Conservation (phyloP, 1,284 basidiomycete genomes). For the Trichosporon sp. region DNA sequence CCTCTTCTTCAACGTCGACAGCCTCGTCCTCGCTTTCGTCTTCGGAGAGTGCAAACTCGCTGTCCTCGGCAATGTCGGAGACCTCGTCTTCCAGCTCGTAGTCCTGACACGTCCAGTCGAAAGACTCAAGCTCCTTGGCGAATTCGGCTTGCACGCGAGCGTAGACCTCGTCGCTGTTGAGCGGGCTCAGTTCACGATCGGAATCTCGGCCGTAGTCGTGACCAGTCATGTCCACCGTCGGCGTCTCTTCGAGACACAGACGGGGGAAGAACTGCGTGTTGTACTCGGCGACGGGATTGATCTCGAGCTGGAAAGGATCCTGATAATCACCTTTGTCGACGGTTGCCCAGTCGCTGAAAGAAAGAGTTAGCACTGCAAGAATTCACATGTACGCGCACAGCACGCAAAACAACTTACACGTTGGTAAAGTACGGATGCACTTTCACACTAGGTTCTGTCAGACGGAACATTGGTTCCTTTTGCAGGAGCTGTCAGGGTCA, state of each 20-base stretch:
- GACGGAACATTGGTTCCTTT: conserved; percentile 80
- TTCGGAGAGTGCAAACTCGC: conserved; percentile 2
- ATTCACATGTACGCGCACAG: background rate
- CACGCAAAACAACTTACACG: conserved; percentile 60
- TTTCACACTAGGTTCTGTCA: conserved; percentile 80
- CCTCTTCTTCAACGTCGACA: conserved; percentile 1
- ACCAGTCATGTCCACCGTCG: conserved; percentile 50
- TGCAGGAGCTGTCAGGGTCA: conserved; percentile 65
- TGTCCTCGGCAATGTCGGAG: background rate
- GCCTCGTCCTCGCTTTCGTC: conserved; percentile 4
- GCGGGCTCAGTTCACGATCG: conserved; percentile 20
- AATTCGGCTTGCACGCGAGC: conserved; percentile 28
- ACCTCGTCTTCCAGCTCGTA: conserved; percentile 4
- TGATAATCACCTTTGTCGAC: conserved; percentile 36
- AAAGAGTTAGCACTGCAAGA: background rate
- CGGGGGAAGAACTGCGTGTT: conserved; percentile 98
- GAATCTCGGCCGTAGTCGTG: conserved; percentile 28
- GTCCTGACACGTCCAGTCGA: conserved; percentile 29
- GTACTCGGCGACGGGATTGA: conserved; percentile 84
- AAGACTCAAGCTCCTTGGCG: conserved; percentile 28
- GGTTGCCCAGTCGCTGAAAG: conserved; percentile 35
- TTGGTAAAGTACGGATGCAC: conserved; percentile 91
- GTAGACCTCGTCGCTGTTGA: conserved; percentile 37
- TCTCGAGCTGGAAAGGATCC: conserved; percentile 93
- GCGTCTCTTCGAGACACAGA: conserved; percentile 90